Evolutionary conservation across 768 basidiomycete genomes (phyloP).

Genomic region (Rhizopogon vinicolor): DNA sequence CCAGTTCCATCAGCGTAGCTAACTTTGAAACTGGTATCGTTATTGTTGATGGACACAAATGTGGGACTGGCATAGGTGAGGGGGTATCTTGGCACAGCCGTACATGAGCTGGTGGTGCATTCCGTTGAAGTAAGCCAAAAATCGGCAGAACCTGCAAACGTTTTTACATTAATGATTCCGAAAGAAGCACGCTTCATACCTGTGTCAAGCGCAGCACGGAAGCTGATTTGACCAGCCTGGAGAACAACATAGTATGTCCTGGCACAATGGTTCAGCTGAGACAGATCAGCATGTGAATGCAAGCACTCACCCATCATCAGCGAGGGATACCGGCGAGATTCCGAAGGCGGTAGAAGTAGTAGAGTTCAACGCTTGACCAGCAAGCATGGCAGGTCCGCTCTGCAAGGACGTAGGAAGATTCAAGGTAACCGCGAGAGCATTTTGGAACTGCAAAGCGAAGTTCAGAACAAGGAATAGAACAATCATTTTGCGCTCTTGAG

Average conservation of each 20-base stretch:
- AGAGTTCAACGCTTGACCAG: constrained; percentile 4
- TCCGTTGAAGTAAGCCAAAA: constrained; percentile 66
- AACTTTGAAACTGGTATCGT: constrained; percentile 53
- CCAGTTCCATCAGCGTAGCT: constrained; percentile 68
- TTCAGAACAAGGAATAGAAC: constrained; percentile 4
- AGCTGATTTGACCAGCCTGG: constrained; percentile 54
- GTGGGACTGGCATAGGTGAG: constrained; percentile 61
- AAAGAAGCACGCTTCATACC: constrained; percentile 42
- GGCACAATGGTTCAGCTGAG: constrained; percentile 7
- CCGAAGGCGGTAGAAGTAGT: constrained; percentile 30
- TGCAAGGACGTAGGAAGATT: constrained; percentile 11
- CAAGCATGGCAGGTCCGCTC: neutral
- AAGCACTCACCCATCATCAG: constrained; percentile 39
- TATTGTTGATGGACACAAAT: constrained; percentile 56
- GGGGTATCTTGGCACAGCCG: constrained; percentile 63
- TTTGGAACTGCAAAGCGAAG: constrained; percentile 9
- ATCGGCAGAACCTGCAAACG: constrained; percentile 33
- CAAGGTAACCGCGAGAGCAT: constrained; percentile 3
- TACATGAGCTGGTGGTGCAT: constrained; percentile 54
- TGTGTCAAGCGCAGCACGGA: constrained; percentile 71
- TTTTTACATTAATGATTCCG: neutral
- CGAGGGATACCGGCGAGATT: constrained; percentile 39
- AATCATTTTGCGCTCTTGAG: constrained; percentile 17
- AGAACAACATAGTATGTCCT: constrained; percentile 71
- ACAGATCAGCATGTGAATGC: neutral